Evolutionary conservation across 352 stramenopile species (phyloP), one percentile per base, ranked within the genome.

Genomic region (Globisporangium canariense): DNA sequence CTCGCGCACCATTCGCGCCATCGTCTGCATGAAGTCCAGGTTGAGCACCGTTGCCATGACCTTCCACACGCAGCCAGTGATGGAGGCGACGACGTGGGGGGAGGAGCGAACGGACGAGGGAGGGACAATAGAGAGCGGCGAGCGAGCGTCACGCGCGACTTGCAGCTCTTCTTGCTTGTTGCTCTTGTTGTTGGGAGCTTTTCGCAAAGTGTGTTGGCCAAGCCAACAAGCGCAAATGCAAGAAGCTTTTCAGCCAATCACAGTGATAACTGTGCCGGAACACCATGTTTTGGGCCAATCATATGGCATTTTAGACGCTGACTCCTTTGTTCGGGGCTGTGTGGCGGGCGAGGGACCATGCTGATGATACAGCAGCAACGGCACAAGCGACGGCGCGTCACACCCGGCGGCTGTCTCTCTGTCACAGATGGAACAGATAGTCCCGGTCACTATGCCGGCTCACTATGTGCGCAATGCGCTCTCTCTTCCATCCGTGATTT

Each of bases 11-110:
- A 83, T 75, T 41, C 77, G 68, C 41, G 79, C 76, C 67, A 90
- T 76, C 61, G 73, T 74, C 65, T 92, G 76, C 61, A 92, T 75
- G 45, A 77, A 79, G 56, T 82, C 79, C 41, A 89, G 73, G 64
- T 88, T 83, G 47, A 90, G 71, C 67, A 83, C 69, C 2, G 77
- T 61, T 43, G 71, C 78, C 81, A 90, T 90, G 38, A 49, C 52
- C 61, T 22, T 25, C n/a, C 43, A 22, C 40, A 32, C 38, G 6
- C 47, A 43, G 60, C 30, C 51, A 3, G n/a, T 25, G 14, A 13
- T 13, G 9, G 20, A 20, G 59, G 16, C 10, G 16, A 10, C 7
- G 38, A 25, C 4, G 50, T 53, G 60, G 32, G 30, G 22, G 36
- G 49, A 49, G 34, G 18, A 3, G 43, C 25, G 49, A 36, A 3